Evolutionary conservation across 176 grass and related monocot genomes (phyloP).

Genomic region (Musa acuminata): DNA sequence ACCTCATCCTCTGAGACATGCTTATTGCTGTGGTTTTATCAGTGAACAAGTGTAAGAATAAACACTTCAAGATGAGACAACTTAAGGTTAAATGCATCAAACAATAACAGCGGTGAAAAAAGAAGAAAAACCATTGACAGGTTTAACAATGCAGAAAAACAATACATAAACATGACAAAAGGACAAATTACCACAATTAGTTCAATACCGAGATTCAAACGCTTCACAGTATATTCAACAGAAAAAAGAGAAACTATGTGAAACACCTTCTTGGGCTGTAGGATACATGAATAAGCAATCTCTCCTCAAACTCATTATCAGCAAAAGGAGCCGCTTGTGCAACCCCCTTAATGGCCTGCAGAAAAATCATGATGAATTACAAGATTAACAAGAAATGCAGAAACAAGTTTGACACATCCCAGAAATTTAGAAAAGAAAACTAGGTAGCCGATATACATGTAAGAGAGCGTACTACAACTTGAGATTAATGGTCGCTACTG

Average conservation of each 20-base stretch:
- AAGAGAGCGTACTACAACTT: neutral
- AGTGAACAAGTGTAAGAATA: too few species aligned
- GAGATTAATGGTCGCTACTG: too few species aligned
- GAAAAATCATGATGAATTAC: slow-evolving; percentile 11
- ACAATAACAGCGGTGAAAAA: too few species aligned
- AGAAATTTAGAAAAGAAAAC: neutral
- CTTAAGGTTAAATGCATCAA: too few species aligned
- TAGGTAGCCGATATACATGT: neutral
- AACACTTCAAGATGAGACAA: too few species aligned
- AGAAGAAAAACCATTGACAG: too few species aligned
- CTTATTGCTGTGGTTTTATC: too few species aligned
- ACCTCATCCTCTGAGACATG: too few species aligned
- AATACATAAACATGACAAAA: neutral
- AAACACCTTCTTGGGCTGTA: slow-evolving; percentile 84
- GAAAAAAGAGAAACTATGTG: slow-evolving; percentile 13
- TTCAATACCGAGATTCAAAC: neutral
- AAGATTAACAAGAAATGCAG: too few species aligned
- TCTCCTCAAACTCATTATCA: slow-evolving; percentile 43
- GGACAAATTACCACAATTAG: neutral
- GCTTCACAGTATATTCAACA: neutral
- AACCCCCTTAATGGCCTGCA: slow-evolving; percentile 53
- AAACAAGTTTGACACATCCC: neutral
- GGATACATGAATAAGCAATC: slow-evolving; percentile 78
- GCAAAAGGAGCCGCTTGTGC: slow-evolving; percentile 48
- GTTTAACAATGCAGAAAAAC: neutral